Evolutionary conservation across 129 eudicot species (phyloP), one percentile per base, ranked within the genome.

Genomic region (Flaveria brownii): DNA sequence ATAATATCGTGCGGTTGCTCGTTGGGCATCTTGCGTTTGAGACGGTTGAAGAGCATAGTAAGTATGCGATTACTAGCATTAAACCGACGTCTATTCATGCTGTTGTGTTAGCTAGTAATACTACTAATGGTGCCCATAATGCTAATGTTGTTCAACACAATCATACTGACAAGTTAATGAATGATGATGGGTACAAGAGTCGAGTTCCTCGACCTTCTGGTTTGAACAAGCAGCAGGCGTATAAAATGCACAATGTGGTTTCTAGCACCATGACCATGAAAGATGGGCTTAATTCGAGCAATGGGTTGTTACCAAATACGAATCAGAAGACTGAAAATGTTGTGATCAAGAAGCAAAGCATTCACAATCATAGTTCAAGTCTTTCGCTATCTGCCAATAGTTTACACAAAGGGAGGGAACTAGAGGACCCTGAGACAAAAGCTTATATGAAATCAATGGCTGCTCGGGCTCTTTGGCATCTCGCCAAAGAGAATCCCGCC

Each of bases 41-140:
- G 39, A 84, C 88, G 11, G 82, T 84, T 17, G 85, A 84, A 77
- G 88, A 84, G 59, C 88, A 84, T 70, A 84, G 88, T 70, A 84
- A 80, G 80, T 84, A 84, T 36, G 82, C 88, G 2, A 84, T 84
- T 74, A 78, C 85, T 13, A 77, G 85, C 23, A 81, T 68, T 9
- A 75, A 84, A 45, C 79, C 81, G 2, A 84, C 63, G 52, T 81
- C 85, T 2, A 80, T 84, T 60, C 85, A 81, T 63, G 79, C 83
- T 28, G 85, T 84, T 43, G 88, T 84, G 42, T 49, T 82, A 72
- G 86, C 86, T 66, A 82, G 82, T 78, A 78, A 77, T 47, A 82
- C 68, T 17, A 22, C 61, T 69, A 80, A 70, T 57, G 50, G 52
- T 20, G 65, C 39, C 39, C 39, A 77, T 56, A 82, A 74, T 28